Percentiles rank a stretch among this genome's conserved stretches.
Evolutionary conservation across 208 protist genomes (phyloP).

Genomic region (Angomonas desouzai): DNA sequence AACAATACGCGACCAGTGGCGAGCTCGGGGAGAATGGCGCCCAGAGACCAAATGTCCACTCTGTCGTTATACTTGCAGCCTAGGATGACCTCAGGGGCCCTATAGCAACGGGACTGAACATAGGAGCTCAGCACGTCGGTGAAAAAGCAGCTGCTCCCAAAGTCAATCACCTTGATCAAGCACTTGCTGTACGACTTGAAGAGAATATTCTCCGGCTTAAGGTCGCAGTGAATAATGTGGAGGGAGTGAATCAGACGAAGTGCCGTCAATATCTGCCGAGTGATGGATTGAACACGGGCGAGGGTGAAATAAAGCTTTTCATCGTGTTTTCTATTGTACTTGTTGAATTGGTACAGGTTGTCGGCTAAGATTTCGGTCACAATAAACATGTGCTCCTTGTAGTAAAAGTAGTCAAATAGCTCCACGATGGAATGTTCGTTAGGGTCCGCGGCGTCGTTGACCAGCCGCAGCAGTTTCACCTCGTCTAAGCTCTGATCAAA

Average conservation of each 20-base stretch:
- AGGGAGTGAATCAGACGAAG: constrained; percentile 82
- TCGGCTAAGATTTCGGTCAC: constrained; percentile 91
- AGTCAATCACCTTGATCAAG: constrained; percentile 86
- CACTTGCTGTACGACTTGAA: constrained; percentile 74
- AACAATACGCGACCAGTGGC: constrained; percentile 86
- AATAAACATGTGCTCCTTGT: constrained; percentile 90
- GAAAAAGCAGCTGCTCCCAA: constrained; percentile 80
- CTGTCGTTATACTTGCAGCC: constrained; percentile 70
- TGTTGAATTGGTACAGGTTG: constrained; percentile 91
- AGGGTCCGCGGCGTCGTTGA: constrained; percentile 70
- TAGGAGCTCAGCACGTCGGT: constrained; percentile 80
- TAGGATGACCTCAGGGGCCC: constrained; percentile 91
- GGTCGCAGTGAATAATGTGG: constrained; percentile 25
- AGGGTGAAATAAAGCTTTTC: constrained; percentile 82
- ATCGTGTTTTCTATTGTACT: constrained; percentile 60
- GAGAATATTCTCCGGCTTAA: constrained; percentile 21
- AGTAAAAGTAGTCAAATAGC: constrained; percentile 90
- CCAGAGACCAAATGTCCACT: constrained; percentile 90
- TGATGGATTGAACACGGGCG: constrained; percentile 69
- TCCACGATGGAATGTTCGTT: constrained; percentile 73
- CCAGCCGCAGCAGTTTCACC: constrained; percentile 87
- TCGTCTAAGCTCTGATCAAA: constrained; percentile 94
- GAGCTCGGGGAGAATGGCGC: constrained; percentile 95
- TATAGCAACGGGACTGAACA: constrained; percentile 93
- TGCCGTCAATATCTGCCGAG: constrained; percentile 59